Evolutionary conservation across 169 alveolate species (phyloP).

Genomic region (Perkinsus marinus): DNA sequence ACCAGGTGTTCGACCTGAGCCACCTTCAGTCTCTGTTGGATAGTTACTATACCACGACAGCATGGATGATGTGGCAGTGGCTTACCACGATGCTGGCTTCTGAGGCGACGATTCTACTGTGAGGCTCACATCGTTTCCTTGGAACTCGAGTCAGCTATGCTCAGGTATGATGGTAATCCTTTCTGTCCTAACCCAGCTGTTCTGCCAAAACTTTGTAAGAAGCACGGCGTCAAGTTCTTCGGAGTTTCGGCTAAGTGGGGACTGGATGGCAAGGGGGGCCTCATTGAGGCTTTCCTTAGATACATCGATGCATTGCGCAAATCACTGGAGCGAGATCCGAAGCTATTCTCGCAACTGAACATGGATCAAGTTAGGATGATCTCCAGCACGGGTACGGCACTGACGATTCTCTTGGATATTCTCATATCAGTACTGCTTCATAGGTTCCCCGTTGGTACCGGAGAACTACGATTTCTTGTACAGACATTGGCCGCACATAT

Average conservation of each 20-base stretch:
- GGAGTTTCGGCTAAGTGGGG: background rate
- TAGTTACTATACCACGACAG: background rate
- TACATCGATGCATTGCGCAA: background rate
- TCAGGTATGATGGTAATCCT: slow-evolving; percentile 8
- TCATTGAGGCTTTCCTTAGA: background rate
- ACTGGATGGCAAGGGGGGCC: background rate
- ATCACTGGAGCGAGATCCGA: background rate
- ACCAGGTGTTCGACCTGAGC: background rate
- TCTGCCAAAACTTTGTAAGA: background rate
- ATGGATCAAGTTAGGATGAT: background rate
- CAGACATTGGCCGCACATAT: background rate
- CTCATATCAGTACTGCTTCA: background rate
- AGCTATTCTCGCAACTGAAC: background rate
- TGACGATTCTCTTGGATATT: background rate
- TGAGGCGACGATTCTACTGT: background rate
- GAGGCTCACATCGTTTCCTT: background rate
- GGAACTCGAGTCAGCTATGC: background rate
- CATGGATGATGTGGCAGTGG: slow-evolving; percentile 29
- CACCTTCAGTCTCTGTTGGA: background rate
- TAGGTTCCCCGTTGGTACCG: background rate
- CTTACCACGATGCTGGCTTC: slow-evolving; percentile 8
- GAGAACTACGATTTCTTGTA: background rate
- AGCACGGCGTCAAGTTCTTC: background rate
- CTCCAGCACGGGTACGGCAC: background rate
- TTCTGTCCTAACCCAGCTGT: background rate